These are phyloP conservation scores for Coemansia sp. DNA, from an alignment of 192 early-diverging fungal species.

Conservation along the genomic window DNA sequence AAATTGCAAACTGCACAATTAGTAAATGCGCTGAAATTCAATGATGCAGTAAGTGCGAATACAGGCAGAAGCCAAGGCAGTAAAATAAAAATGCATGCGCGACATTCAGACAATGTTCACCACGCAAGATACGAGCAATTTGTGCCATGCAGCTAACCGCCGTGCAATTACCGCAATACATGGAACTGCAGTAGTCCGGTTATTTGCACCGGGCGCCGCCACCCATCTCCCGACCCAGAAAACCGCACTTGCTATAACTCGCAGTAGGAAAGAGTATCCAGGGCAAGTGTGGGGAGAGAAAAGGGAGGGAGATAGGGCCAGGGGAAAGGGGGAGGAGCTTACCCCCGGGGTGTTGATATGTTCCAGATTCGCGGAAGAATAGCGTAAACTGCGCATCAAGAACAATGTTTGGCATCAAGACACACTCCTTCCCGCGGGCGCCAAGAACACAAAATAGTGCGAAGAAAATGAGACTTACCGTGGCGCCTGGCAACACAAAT, in stretches of 20 bases:
- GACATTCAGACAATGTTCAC: background rate
- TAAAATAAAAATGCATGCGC: background rate
- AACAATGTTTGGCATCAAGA: constrained; percentile 11
- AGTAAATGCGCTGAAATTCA: constrained; percentile 10
- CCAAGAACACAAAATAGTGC: background rate
- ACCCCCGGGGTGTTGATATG: background rate
- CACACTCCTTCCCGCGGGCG: background rate
- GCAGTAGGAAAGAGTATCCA: constrained; percentile 1
- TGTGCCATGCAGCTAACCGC: background rate
- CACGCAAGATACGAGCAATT: background rate
- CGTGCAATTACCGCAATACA: constrained; percentile 3
- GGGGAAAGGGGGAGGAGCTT: background rate
- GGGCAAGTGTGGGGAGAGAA: background rate
- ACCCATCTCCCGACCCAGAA: background rate
- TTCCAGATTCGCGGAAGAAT: background rate
- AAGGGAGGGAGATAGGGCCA: background rate
- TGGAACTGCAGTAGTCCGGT: background rate
- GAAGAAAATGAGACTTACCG: constrained; percentile 41
- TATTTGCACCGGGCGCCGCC: constrained; percentile 1
- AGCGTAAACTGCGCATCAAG: constrained; percentile 5
- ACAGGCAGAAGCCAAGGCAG: constrained; percentile 7
- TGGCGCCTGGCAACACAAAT: constrained; percentile 74
- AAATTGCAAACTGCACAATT: too few relatives aligned
- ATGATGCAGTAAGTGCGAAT: constrained; percentile 15
- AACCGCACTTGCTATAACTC: background rate